These are phyloP conservation scores for Trichophyton mentagrophytes DNA, from an alignment of 2,329 filamentous ascomycete species.

Conservation along the genomic window DNA sequence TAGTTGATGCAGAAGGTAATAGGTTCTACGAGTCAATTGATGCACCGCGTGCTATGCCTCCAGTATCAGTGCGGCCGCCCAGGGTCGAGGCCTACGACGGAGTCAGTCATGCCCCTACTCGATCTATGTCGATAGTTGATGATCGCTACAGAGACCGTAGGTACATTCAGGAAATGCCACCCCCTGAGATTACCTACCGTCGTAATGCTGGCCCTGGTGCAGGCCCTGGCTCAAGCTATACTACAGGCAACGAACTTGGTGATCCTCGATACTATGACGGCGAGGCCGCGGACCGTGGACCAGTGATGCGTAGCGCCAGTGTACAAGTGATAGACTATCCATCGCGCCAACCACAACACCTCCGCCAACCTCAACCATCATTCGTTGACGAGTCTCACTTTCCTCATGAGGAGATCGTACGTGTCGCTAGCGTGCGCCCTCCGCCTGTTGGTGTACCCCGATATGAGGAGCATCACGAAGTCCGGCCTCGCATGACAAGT, in stretches of 20 bases:
- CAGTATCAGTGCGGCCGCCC: conserved; percentile 20
- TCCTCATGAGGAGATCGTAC: conserved; percentile 43
- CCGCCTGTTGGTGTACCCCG: conserved; percentile 22
- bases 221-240: conserved; percentile 12
- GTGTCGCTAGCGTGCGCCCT: conserved; percentile 49
- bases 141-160: conserved; percentile 29
- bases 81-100: conserved; percentile 26
- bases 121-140: conserved; percentile 32
- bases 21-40: conserved; percentile 54
- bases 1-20: conserved; percentile 72
- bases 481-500: conserved; percentile 31
- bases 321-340: conserved; percentile 33
- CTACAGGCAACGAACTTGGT: background rate
- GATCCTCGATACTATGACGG: conserved; percentile 20
- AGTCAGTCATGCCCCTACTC: conserved; percentile 21
- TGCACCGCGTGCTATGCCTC: conserved; percentile 24
- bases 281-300: conserved; percentile 23
- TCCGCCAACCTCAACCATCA: conserved; percentile 12
- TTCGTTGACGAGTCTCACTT: conserved; percentile 54
- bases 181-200: conserved; percentile 29
- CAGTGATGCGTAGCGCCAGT: conserved; percentile 27
- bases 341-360: conserved; percentile 17
- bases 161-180: conserved; percentile 35
- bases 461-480: conserved; percentile 32
- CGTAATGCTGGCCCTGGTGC: conserved; percentile 27